These are phyloP conservation scores for Lentithecium fluviatile DNA, from an alignment of 495 filamentous ascomycete species.

Conservation along the genomic window DNA sequence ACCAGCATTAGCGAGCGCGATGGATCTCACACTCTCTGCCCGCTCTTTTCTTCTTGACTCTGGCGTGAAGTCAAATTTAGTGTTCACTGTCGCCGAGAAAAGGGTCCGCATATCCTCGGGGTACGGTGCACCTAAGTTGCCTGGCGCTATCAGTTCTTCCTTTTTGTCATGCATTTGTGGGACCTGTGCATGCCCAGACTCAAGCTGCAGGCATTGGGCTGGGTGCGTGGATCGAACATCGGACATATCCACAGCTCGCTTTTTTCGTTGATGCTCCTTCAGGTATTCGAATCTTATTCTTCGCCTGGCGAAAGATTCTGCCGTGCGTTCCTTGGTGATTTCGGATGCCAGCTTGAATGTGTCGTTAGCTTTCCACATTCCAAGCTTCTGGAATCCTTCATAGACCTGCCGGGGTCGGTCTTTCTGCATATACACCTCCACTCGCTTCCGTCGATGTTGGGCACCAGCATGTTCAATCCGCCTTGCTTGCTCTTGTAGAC, in stretches of 20 bases:
- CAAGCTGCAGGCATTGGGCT: no score
- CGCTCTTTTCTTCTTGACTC: neutral
- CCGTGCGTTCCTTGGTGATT: neutral
- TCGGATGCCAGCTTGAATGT: neutral
- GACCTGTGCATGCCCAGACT: no score
- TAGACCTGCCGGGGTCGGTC: neutral
- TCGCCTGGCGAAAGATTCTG: neutral
- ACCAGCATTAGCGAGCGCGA: neutral
- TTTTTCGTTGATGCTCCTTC: neutral
- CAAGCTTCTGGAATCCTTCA: neutral
- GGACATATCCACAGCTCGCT: neutral
- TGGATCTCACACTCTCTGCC: neutral
- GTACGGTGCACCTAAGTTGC: neutral
- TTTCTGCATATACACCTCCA: neutral
- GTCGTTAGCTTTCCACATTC: neutral
- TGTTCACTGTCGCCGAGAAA: neutral
- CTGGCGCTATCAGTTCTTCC: no score
- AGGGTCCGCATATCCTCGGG: neutral
- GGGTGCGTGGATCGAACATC: no score
- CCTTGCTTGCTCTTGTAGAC: neutral
- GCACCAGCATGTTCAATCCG: neutral
- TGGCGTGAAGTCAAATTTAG: neutral
- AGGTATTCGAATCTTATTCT: neutral
- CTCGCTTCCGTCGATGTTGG: neutral
- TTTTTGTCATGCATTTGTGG: no score